phyloP scores from a whole-genome alignment of 2,329 filamentous ascomycete genomes.

The Colletotrichum sojae region DNA sequence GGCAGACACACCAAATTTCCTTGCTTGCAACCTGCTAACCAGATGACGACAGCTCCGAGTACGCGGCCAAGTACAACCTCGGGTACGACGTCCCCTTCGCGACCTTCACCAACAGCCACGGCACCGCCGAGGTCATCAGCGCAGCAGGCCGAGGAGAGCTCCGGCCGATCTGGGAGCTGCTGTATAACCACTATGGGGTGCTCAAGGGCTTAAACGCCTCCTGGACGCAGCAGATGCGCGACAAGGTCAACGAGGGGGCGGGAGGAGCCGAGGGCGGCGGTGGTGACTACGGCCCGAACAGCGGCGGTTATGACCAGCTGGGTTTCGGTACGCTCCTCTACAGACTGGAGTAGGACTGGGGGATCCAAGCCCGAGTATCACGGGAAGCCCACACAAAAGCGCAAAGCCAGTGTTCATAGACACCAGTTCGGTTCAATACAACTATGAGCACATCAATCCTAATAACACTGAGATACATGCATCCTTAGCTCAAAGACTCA shows the following conservation, averaged over 20 bases:
- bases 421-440: too few relatives aligned
- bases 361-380: too few relatives aligned
- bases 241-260: conserved; percentile 50
- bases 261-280: conserved; percentile 59
- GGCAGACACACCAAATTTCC: conserved; percentile 1
- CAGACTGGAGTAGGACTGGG: conserved; percentile 16
- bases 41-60: conserved; percentile 49
- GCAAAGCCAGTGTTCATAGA: too few relatives aligned
- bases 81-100: conserved; percentile 59
- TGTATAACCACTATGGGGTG: conserved; percentile 56
- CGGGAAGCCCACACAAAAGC: too few relatives aligned
- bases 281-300: conserved; percentile 57
- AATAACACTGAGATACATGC: too few relatives aligned
- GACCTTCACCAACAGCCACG: conserved; percentile 55
- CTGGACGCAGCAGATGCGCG: conserved; percentile 55
- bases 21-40: conserved; percentile 1
- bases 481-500: neutral
- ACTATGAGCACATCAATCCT: too few relatives aligned
- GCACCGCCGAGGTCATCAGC: conserved; percentile 52
- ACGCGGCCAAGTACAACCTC: conserved; percentile 58
- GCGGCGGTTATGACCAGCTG: conserved; percentile 58
- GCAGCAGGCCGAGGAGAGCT: conserved; percentile 49
- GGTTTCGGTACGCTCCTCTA: conserved; percentile 50
- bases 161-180: conserved; percentile 55
- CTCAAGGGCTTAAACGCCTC: conserved; percentile 54